Evolutionary conservation across 768 basidiomycete genomes (phyloP).

Genomic region (Coprinopsis cinerea): DNA sequence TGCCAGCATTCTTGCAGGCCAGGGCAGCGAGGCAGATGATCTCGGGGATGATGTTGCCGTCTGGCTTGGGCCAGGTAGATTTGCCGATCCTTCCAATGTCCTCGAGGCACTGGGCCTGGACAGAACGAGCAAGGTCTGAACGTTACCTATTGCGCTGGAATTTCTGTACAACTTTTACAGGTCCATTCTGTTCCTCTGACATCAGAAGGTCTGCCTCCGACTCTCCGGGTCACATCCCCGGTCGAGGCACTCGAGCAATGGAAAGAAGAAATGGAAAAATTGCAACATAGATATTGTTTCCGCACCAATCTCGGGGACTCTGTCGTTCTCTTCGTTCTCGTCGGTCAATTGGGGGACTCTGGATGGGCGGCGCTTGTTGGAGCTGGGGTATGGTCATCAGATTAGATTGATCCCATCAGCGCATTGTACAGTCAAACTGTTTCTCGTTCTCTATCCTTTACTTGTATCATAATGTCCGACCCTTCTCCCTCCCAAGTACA

Average conservation of each 20-base stretch:
- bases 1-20: constrained; percentile 50
- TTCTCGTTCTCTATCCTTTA: neutral
- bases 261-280: constrained; percentile 1
- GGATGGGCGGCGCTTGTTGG: constrained; percentile 33
- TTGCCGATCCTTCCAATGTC: constrained; percentile 18
- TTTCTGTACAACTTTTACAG: neutral
- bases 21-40: constrained; percentile 52
- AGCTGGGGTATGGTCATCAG: constrained; percentile 29
- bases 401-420: constrained; percentile 12
- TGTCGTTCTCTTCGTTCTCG: constrained; percentile 31
- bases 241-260: neutral
- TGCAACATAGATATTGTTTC: constrained; percentile 24
- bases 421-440: neutral
- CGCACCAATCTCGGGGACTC: constrained; percentile 17
- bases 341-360: constrained; percentile 24
- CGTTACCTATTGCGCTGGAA: neutral
- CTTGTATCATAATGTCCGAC: constrained; percentile 10
- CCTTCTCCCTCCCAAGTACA: constrained; percentile 1
- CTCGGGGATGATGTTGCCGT: constrained; percentile 42
- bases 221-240: neutral
- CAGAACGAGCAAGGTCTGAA: constrained; percentile 5
- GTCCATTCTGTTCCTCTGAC: constrained; percentile 6
- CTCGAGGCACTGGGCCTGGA: constrained; percentile 18
- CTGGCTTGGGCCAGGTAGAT: constrained; percentile 43
- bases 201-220: constrained; percentile 4